These are phyloP conservation scores for Tylopilus felleus DNA, from an alignment of 768 basidiomycete species.

Conservation along the genomic window DNA sequence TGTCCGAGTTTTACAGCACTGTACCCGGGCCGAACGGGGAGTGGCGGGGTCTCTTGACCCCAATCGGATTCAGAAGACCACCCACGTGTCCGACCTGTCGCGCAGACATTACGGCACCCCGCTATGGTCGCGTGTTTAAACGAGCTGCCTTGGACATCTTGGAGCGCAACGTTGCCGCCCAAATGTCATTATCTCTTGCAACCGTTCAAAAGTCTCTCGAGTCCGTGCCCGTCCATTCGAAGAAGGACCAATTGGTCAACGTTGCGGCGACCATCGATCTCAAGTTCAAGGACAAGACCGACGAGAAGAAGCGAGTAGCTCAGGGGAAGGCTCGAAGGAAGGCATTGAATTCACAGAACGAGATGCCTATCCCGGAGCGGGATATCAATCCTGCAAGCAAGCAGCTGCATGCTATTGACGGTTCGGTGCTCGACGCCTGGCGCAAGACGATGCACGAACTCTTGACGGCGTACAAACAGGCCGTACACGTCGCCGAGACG, in stretches of 20 bases:
- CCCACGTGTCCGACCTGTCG: conserved; percentile 66
- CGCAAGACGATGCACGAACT: conserved; percentile 34
- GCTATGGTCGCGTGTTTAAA: conserved; percentile 62
- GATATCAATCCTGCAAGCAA: conserved; percentile 26
- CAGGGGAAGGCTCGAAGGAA: conserved; percentile 13
- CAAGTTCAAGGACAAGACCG: conserved; percentile 10
- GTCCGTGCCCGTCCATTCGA: conserved; percentile 23
- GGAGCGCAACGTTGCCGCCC: conserved; percentile 56
- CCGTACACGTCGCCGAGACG: conserved; percentile 39
- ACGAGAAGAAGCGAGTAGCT: not conserved
- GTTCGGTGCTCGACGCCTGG: conserved; percentile 38
- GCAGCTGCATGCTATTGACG: conserved; percentile 31
- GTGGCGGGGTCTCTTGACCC: conserved; percentile 46
- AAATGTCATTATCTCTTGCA: conserved; percentile 46
- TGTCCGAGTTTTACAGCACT: conserved; percentile 49
- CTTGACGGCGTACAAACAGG: conserved; percentile 38
- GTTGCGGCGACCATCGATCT: conserved; percentile 14
- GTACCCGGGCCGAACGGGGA: conserved; percentile 29
- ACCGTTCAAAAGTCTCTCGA: conserved; percentile 29
- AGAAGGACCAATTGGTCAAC: conserved; percentile 12
- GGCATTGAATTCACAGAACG: conserved; percentile 12
- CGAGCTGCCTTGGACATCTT: conserved; percentile 61
- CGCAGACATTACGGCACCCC: conserved; percentile 48
- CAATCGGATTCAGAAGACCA: conserved; percentile 37
- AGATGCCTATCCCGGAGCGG: conserved; percentile 25